phyloP scores from a whole-genome alignment of 345 rosid species.

The Melaleuca alternifolia region DNA sequence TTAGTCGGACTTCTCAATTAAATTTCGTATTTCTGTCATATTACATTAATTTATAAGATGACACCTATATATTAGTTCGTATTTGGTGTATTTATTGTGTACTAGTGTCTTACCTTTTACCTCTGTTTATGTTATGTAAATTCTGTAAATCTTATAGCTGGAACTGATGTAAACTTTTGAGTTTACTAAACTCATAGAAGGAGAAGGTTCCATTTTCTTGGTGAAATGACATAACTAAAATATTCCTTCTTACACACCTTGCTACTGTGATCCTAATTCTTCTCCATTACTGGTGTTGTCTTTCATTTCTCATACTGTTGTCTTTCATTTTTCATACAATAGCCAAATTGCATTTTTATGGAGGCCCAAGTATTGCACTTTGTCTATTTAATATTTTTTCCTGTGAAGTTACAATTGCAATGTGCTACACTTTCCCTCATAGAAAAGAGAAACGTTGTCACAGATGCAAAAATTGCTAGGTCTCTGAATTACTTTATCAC shows the following conservation, averaged over 20 bases:
- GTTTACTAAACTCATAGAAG: background rate
- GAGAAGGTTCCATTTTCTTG: background rate
- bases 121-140: background rate
- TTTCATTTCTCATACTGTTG: background rate
- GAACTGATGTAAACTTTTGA: background rate
- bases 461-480: background rate
- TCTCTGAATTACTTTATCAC: constrained; percentile 1
- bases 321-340: too few species aligned
- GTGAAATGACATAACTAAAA: too few species aligned
- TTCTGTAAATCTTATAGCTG: background rate
- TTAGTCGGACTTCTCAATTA: background rate
- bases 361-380: background rate
- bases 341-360: background rate
- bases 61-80: background rate
- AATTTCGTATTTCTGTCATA: background rate
- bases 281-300: background rate
- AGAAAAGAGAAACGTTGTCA: background rate
- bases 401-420: background rate
- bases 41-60: background rate
- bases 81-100: background rate
- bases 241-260: too few species aligned
- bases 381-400: background rate
- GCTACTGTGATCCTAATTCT: background rate
- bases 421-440: background rate
- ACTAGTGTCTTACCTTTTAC: background rate